Percentiles rank a stretch among this genome's conserved stretches.
phyloP scores from a whole-genome alignment of 2,329 filamentous ascomycete genomes.

The Colletotrichum sp. region DNA sequence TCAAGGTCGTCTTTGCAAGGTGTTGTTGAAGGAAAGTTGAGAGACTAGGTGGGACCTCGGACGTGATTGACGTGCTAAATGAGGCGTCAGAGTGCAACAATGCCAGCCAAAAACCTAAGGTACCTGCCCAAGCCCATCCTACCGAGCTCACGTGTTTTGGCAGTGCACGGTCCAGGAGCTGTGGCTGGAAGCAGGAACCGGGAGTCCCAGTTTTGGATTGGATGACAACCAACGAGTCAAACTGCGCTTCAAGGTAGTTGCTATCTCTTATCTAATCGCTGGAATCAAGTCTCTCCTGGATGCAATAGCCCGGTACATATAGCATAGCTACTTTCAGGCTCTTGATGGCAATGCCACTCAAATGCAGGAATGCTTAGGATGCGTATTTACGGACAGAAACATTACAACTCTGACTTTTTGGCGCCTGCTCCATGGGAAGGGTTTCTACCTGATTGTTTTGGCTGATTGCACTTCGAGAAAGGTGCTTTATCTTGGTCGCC shows the following conservation, averaged over 20 bases:
- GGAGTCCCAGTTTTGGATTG: background rate
- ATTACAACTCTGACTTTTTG: background rate
- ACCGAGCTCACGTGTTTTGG: constrained; percentile 4
- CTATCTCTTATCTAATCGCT: background rate
- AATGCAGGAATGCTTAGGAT: background rate
- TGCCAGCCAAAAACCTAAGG: background rate
- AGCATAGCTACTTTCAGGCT: background rate
- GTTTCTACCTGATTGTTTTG: background rate
- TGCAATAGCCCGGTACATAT: background rate
- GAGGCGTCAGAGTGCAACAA: background rate
- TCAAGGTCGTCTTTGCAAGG: background rate
- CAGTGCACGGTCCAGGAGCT: background rate
- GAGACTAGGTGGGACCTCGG: background rate
- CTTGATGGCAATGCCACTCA: background rate
- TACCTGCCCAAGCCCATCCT: background rate
- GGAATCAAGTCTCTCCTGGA: background rate
- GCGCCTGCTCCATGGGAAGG: background rate
- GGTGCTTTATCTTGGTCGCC: background rate
- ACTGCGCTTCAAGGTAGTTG: background rate
- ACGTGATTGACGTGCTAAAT: background rate
- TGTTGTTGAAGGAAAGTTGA: background rate
- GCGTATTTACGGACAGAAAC: background rate
- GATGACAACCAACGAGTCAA: background rate
- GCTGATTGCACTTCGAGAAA: background rate
- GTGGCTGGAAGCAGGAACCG: background rate